A percentile compares a stretch with the other conserved stretches of the same genome.
These are phyloP conservation scores for Coniochaeta hoffmannii DNA, from an alignment of 2,329 filamentous ascomycete genomes.

Conservation along the genomic window DNA sequence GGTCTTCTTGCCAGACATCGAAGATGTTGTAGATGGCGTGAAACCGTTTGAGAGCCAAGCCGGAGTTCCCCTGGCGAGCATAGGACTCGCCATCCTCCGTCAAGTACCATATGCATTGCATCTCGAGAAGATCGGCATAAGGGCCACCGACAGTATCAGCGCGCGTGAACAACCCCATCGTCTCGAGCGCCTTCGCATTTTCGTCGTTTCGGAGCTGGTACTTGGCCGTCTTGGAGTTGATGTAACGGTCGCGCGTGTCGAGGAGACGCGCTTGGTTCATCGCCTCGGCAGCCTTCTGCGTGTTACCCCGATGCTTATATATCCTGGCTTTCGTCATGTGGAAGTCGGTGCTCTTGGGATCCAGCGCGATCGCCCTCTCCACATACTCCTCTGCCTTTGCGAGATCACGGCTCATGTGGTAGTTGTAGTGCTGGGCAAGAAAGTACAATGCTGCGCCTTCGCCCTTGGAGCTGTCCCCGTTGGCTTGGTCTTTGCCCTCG, in stretches of 20 bases:
- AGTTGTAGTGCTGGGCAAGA: slow-evolving; percentile 95
- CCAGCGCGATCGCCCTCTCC: slow-evolving; percentile 73
- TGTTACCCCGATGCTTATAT: slow-evolving; percentile 81
- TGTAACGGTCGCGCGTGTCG: slow-evolving; percentile 88
- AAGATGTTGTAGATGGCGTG: slow-evolving; percentile 87
- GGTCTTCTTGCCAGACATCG: slow-evolving; percentile 95
- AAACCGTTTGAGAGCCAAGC: slow-evolving; percentile 86
- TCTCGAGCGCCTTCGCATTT: slow-evolving; percentile 76
- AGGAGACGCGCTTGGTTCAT: slow-evolving; percentile 85
- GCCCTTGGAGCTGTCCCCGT: slow-evolving; percentile 49
- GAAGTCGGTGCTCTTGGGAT: slow-evolving; percentile 79
- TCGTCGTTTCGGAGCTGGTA: slow-evolving; percentile 92
- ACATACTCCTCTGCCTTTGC: slow-evolving; percentile 74
- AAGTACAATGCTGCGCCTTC: slow-evolving; percentile 82
- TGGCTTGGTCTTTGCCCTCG: slow-evolving; percentile 35
- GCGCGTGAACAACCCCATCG: slow-evolving; percentile 88
- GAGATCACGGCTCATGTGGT: slow-evolving; percentile 77
- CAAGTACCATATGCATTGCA: slow-evolving; percentile 98
- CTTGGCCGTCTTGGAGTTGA: slow-evolving; percentile 97
- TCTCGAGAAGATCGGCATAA: slow-evolving; percentile 85
- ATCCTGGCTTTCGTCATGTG: slow-evolving; percentile 94
- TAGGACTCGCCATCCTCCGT: slow-evolving; percentile 92
- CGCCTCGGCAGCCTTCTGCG: slow-evolving; percentile 69
- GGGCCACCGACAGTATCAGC: slow-evolving; percentile 85
- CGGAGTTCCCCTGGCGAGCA: slow-evolving; percentile 71